phyloP scores from a whole-genome alignment of 345 rosid species.

The Eucalyptus viminalis region DNA sequence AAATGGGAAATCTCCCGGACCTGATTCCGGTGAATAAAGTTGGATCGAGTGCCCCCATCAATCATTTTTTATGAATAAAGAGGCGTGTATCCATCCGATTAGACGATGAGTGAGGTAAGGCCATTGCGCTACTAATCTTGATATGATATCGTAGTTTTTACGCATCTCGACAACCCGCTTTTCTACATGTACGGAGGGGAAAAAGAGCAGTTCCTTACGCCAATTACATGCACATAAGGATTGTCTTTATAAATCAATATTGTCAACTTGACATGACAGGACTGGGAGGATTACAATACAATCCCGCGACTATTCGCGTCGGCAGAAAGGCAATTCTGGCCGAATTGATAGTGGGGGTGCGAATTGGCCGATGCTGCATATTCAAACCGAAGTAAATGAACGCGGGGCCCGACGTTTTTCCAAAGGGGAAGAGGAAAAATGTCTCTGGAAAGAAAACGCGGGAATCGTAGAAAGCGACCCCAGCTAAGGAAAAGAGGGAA shows the following conservation, averaged over 20 bases:
- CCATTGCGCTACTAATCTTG: background rate
- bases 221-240: background rate
- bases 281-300: background rate
- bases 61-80: background rate
- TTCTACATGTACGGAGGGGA: background rate
- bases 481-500: background rate
- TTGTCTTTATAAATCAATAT: background rate
- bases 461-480: background rate
- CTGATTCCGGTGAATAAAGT: background rate
- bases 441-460: background rate
- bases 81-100: background rate
- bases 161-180: background rate
- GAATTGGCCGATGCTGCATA: background rate
- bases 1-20: rapidly evolving
- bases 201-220: background rate
- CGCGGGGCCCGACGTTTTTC: background rate
- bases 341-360: background rate
- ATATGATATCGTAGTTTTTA: background rate
- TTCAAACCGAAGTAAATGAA: background rate
- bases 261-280: background rate
- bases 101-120: background rate
- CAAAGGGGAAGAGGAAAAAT: background rate
- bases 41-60: background rate
- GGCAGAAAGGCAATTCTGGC: background rate
- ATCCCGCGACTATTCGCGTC: background rate